Conservation (phyloP, 2,329 filamentous ascomycete genomes). For the Xylariomycetidae sp. region DNA sequence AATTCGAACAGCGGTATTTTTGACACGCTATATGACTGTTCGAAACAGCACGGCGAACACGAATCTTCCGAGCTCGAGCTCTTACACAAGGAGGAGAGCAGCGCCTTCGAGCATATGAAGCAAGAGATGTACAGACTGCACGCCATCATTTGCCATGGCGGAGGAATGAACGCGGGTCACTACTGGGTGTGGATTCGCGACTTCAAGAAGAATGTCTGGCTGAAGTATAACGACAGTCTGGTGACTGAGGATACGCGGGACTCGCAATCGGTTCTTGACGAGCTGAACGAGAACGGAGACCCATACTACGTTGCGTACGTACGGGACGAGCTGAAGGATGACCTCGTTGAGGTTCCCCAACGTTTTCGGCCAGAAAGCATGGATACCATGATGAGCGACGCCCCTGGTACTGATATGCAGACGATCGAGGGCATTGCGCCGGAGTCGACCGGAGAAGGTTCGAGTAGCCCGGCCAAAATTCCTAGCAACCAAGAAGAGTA, state of each 20-base stretch:
- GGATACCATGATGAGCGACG: conserved; percentile 1
- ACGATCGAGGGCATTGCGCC: conserved; percentile 23
- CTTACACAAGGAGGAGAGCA: conserved; percentile 29
- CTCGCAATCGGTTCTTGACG: conserved; percentile 61
- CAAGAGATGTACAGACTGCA: conserved; percentile 75
- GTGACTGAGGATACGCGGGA: conserved; percentile 64
- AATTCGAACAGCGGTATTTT: conserved; percentile 6
- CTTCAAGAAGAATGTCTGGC: conserved; percentile 75
- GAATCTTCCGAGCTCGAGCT: conserved; percentile 39
- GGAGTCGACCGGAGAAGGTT: conserved; percentile 9
- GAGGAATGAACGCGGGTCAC: conserved; percentile 68
- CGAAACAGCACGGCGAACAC: conserved; percentile 30
- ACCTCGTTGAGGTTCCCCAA: conserved; percentile 42
- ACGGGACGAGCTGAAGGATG: conserved; percentile 56
- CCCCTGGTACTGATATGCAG: conserved; percentile 17
- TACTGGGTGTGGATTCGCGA: conserved; percentile 98
- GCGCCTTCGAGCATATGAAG: conserved; percentile 57
- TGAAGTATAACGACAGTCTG: conserved; percentile 85
- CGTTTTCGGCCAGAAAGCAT: conserved; percentile 17
- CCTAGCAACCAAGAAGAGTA: conserved; percentile 3
- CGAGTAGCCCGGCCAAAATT: conserved; percentile 7
- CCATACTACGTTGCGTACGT: conserved; percentile 83
- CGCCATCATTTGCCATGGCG: conserved; percentile 87
- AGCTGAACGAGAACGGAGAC: conserved; percentile 63
- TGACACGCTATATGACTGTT: conserved; percentile 15